These are phyloP conservation scores for Drechmeria coniospora DNA, from an alignment of 2,329 filamentous ascomycete species.

Conservation along the genomic window DNA sequence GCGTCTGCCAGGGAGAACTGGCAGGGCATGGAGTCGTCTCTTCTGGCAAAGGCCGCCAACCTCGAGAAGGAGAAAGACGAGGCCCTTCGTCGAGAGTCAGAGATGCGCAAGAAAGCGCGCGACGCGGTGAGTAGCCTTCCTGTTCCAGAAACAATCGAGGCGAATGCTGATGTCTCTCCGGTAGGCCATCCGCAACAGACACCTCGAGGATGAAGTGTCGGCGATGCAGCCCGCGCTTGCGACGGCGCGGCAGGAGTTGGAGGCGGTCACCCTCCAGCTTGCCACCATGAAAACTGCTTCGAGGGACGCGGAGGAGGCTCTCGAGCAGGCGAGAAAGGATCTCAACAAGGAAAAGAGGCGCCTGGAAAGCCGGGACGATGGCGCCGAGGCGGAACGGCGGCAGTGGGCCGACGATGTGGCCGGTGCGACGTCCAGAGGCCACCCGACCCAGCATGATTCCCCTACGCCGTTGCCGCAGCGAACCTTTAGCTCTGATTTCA, in stretches of 20 bases:
- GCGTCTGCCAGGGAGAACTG: conserved; percentile 90
- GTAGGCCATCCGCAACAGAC: conserved; percentile 48
- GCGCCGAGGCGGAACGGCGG: conserved; percentile 25
- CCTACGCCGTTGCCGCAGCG: conserved; percentile 34
- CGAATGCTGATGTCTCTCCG: not conserved
- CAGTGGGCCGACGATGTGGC: conserved; percentile 38
- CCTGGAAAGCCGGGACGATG: conserved; percentile 12
- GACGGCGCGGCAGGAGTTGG: conserved; percentile 48
- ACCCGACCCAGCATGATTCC: conserved; percentile 37
- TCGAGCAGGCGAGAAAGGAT: conserved; percentile 38
- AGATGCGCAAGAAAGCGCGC: conserved; percentile 76
- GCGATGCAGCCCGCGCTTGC: conserved; percentile 47
- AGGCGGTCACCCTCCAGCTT: conserved; percentile 41
- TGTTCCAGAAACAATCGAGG: not conserved
- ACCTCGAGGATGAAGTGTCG: conserved; percentile 72
- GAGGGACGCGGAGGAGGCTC: conserved; percentile 48
- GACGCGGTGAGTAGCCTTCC: conserved; percentile 50
- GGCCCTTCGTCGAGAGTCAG: conserved; percentile 63
- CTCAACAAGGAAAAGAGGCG: conserved; percentile 31
- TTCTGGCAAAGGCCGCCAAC: conserved; percentile 59
- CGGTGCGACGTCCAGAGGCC: conserved; percentile 21
- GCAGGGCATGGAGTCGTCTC: conserved; percentile 84
- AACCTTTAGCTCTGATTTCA: conserved; percentile 39
- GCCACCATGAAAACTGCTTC: conserved; percentile 49
- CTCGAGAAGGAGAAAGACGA: conserved; percentile 90